Percentiles rank a stretch among this genome's conserved stretches.
These are phyloP conservation scores for Pichia sp. DNA, from an alignment of 1,139 yeast species.

Conservation along the genomic window DNA sequence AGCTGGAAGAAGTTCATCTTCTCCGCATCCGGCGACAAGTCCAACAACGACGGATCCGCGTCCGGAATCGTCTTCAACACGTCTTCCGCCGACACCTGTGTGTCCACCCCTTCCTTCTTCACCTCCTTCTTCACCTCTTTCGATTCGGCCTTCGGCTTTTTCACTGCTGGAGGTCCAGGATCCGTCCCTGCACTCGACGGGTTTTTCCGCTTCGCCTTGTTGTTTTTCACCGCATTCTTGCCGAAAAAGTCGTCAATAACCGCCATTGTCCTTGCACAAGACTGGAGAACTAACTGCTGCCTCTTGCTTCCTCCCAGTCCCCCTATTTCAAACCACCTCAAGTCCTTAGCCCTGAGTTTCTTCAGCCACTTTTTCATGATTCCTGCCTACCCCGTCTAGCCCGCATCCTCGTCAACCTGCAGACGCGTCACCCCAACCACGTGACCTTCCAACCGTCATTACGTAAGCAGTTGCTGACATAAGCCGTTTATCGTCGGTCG, in stretches of 20 bases:
- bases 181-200: not conserved
- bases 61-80: constrained; percentile 61
- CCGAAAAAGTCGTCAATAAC: constrained; percentile 15
- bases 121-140: not conserved
- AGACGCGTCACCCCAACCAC: no score
- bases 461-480: no score
- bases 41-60: constrained; percentile 56
- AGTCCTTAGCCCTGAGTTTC: no score
- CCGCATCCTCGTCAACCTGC: no score
- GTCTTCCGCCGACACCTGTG: constrained; percentile 42
- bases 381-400: no score
- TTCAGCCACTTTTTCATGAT: no score
- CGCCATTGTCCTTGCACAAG: not conserved
- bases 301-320: not conserved
- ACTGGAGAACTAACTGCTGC: not conserved
- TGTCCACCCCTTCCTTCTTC: not conserved
- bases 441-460: no score
- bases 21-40: constrained; percentile 35
- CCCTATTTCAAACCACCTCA: no score
- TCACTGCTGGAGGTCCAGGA: not conserved
- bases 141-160: not conserved
- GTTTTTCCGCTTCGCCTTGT: constrained; percentile 12
- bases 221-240: constrained; percentile 11
- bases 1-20: constrained; percentile 53
- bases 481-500: not conserved